These are phyloP conservation scores for Lepidium didymum DNA, from an alignment of 345 rosid species.

Conservation along the genomic window DNA sequence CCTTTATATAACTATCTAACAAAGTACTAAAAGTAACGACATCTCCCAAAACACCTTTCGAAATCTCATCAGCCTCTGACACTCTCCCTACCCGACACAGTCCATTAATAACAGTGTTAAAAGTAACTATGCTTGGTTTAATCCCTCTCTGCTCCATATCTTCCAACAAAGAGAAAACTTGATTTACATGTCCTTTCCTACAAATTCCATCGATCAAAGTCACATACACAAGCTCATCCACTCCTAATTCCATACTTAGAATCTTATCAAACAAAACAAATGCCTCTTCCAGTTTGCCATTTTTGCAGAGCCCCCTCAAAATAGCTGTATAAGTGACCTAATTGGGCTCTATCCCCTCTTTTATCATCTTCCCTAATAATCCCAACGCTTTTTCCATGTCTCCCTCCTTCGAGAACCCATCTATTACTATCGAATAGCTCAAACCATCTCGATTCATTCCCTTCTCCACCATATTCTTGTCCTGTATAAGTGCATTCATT, in stretches of 20 bases:
- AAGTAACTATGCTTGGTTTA: conserved; percentile 46
- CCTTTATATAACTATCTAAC: conserved; percentile 57
- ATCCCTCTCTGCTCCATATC: conserved; percentile 75
- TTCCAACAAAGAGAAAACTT: conserved; percentile 41
- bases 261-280: conserved; percentile 44
- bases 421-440: conserved; percentile 55
- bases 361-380: conserved; percentile 51
- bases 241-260: conserved; percentile 40
- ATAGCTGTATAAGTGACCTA: conserved; percentile 50
- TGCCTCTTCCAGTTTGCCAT: conserved; percentile 59
- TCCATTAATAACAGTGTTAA: conserved; percentile 59
- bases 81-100: conserved; percentile 65
- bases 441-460: conserved; percentile 42
- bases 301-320: conserved; percentile 54
- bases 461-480: conserved; percentile 39
- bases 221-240: conserved; percentile 63
- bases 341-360: conserved; percentile 49
- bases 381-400: conserved; percentile 41
- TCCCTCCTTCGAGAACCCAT: conserved; percentile 49
- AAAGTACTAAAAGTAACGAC: conserved; percentile 53
- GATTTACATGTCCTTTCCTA: conserved; percentile 45
- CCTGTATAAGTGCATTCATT: conserved; percentile 44
- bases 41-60: conserved; percentile 55
- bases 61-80: conserved; percentile 54
- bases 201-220: conserved; percentile 71